These are phyloP conservation scores for Stipa capillata DNA, from an alignment of 176 grass and related monocot genomes.

Conservation along the genomic window DNA sequence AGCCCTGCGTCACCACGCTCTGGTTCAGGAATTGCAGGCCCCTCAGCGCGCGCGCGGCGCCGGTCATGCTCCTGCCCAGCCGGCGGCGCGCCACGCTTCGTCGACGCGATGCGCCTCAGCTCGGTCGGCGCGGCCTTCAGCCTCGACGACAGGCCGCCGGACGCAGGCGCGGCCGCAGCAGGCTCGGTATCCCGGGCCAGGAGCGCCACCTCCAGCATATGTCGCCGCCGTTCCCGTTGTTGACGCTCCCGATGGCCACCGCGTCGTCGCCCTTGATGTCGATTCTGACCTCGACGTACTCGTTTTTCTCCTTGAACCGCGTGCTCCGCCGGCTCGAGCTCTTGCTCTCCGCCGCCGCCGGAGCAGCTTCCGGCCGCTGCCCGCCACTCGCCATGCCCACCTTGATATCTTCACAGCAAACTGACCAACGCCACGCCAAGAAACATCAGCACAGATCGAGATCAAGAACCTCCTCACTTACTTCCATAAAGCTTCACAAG, in stretches of 20 bases:
- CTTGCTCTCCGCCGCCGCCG: background rate
- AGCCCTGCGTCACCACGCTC: slow-evolving; percentile 51
- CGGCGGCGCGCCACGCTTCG: slow-evolving; percentile 8
- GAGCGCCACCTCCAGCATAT: slow-evolving; percentile 24
- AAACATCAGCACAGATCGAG: background rate
- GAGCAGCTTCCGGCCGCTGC: background rate
- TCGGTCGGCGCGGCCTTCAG: slow-evolving; percentile 39
- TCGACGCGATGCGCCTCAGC: slow-evolving; percentile 46
- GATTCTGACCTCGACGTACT: slow-evolving; percentile 76
- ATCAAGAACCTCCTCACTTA: too few species aligned
- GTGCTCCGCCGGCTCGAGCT: slow-evolving; percentile 45
- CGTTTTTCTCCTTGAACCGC: slow-evolving; percentile 67
- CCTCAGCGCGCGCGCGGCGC: slow-evolving; percentile 44
- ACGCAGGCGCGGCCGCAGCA: too few species aligned
- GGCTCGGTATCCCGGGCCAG: slow-evolving; percentile 5
- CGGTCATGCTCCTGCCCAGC: slow-evolving; percentile 67
- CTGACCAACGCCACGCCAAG: background rate
- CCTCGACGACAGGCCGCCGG: slow-evolving; percentile 48
- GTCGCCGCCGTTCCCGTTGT: background rate
- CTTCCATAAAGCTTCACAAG: too few species aligned
- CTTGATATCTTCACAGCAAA: background rate
- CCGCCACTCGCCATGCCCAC: slow-evolving; percentile 13
- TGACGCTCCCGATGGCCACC: slow-evolving; percentile 42
- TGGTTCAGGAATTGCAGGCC: slow-evolving; percentile 84
- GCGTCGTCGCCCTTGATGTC: slow-evolving; percentile 36